phyloP scores from a whole-genome alignment of 148 eudicot species.

The Fagopyrum tataricum region DNA sequence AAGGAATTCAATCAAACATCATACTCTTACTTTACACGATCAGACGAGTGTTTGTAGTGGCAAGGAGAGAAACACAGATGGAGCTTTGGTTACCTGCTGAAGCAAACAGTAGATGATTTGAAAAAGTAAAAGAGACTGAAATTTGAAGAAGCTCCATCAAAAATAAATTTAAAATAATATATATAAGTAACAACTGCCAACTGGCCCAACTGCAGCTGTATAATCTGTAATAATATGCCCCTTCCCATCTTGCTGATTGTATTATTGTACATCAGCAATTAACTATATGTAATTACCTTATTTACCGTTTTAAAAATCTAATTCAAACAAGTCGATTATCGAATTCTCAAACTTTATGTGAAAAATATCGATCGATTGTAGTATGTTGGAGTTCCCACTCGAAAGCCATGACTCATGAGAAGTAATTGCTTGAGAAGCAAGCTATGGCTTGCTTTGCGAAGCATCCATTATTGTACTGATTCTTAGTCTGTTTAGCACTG shows the following conservation, averaged over 20 bases:
- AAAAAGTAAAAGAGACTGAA: neutral
- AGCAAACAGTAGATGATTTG: neutral
- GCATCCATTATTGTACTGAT: neutral
- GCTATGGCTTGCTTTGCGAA: neutral
- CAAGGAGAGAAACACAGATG: neutral
- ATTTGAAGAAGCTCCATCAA: neutral
- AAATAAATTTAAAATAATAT: neutral
- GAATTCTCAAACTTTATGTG: too few relatives aligned
- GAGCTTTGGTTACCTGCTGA: constrained; percentile 3
- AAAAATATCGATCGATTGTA: neutral
- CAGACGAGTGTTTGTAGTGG: neutral
- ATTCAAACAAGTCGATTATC: too few relatives aligned
- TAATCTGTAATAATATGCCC: neutral
- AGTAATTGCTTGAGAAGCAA: neutral
- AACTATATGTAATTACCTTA: too few relatives aligned
- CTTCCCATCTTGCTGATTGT: too few relatives aligned
- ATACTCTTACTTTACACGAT: neutral
- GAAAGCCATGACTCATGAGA: neutral
- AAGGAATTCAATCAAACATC: neutral
- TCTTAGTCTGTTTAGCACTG: neutral
- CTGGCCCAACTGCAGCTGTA: neutral
- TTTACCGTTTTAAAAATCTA: too few relatives aligned
- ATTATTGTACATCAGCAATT: too few relatives aligned
- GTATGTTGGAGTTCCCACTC: too few relatives aligned
- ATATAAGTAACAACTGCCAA: neutral